Evolutionary conservation across 371 early-diverging fungal species (phyloP), one percentile per base, ranked within the genome.

Genomic region (Blakeslea trispora): DNA sequence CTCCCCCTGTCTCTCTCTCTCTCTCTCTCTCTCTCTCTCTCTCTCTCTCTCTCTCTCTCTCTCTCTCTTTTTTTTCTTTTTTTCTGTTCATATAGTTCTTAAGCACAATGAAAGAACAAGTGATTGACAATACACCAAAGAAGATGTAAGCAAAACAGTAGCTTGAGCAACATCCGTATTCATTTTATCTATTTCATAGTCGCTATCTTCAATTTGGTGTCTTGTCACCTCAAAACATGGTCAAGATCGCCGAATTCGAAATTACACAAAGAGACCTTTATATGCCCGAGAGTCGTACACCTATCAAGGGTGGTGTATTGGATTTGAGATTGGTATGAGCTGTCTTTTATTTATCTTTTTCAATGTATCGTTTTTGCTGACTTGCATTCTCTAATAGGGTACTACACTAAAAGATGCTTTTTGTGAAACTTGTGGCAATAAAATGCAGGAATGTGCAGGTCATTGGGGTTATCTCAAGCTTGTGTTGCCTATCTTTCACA

Each of bases 381-480:
- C 11, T 15, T 21, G 39, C 6, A 22, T 39, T 19, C 11, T 14
- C 17, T n/a, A 14, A 49, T 75, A 94, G 89, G 97, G 96, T 52
- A 88, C 91, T 6, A 88, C 96, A n/a, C 89, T 91, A 63, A 97
- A 96, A 70, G 69, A 74, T 14, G 82, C 77, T 11, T 69, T 72
- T 1, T 99, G 99, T 80, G 87, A 89, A 39, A 99, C 99, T 4
- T 99, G 99, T 72, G 91, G 90, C 10, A 86, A 91, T 67, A 81
- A 78, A 50, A 79, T 96, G 71, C 81, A 88, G 62, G 94, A 96
- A 49, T 99, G 99, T 77, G 88, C 93, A 43, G 99, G 99, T 32
- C 99, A 99, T 77, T 99, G 92, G 84, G 99, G 99, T 22, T 90
- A 95, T 68, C 83, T 99, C 34, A 89, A 93, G 45, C 84, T 99